Evolutionary conservation across 2,329 filamentous ascomycete genomes (phyloP).

Genomic region (Fusarium sp.): DNA sequence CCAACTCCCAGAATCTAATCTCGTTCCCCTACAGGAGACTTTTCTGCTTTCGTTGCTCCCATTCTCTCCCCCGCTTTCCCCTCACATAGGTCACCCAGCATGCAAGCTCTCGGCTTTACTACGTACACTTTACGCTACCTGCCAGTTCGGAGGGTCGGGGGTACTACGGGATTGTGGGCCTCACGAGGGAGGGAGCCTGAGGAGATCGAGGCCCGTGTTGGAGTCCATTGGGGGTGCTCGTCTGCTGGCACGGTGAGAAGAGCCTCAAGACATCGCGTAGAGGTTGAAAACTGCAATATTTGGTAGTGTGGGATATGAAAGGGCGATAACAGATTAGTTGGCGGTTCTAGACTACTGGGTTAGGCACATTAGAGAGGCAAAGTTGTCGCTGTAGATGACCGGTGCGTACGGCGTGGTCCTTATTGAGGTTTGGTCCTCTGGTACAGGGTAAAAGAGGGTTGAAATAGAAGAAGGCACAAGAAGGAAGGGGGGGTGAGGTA

Average conservation of each 20-base stretch:
- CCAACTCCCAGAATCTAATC: background rate
- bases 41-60: background rate
- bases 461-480: too few relatives aligned
- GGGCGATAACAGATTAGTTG: too few relatives aligned
- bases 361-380: too few relatives aligned
- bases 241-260: background rate
- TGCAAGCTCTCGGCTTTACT: background rate
- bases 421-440: too few relatives aligned
- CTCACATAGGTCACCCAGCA: background rate
- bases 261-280: background rate
- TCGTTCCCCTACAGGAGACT: background rate
- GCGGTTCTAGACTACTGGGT: too few relatives aligned
- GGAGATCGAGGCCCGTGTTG: background rate
- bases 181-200: background rate
- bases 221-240: background rate
- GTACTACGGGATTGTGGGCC: background rate
- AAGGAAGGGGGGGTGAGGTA: too few relatives aligned
- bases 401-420: too few relatives aligned
- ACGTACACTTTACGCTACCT: background rate
- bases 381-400: too few relatives aligned
- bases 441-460: too few relatives aligned
- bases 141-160: too few relatives aligned
- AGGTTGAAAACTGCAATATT: background rate
- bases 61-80: background rate
- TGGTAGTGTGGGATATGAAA: too few relatives aligned